phyloP scores from a whole-genome alignment of 2,329 filamentous ascomycete genomes.

The Colletotrichum cereale region DNA sequence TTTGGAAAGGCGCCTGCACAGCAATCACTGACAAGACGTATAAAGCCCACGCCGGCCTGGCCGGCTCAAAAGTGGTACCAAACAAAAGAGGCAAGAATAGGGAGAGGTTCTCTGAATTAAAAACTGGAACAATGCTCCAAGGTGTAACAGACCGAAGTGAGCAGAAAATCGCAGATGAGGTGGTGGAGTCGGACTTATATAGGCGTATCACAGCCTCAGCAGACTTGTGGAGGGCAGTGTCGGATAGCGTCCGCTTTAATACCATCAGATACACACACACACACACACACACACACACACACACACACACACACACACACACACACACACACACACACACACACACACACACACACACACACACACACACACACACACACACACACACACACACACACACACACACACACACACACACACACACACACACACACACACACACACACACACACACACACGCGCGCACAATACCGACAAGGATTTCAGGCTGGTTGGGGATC shows the following conservation, averaged over 20 bases:
- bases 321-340: conserved; percentile 28
- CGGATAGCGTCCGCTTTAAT: no score
- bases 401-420: conserved; percentile 28
- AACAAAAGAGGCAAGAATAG: conserved; percentile 19
- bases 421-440: conserved; percentile 30
- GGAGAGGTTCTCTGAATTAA: neutral
- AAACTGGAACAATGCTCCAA: conserved; percentile 1
- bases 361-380: conserved; percentile 28
- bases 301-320: conserved; percentile 30
- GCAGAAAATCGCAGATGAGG: neutral
- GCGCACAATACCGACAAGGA: conserved; percentile 28
- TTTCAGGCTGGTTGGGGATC: conserved; percentile 27
- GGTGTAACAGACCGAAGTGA: conserved; percentile 1
- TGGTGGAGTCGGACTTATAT: conserved; percentile 31
- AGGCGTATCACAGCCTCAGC: conserved; percentile 25
- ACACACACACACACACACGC: conserved; percentile 27
- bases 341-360: conserved; percentile 31
- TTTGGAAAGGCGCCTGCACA: conserved; percentile 21
- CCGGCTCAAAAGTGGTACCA: conserved; percentile 40
- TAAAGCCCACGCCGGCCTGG: conserved; percentile 37
- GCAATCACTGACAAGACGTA: conserved; percentile 27
- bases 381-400: conserved; percentile 30
- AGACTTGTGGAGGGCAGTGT: no score
- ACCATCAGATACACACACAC: conserved; percentile 23
- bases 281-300: conserved; percentile 30